A percentile compares a stretch with the other conserved stretches of the same genome.
These are phyloP conservation scores for Saccharomycopsis sp. DNA, from an alignment of 805 yeast genomes.

Conservation along the genomic window DNA sequence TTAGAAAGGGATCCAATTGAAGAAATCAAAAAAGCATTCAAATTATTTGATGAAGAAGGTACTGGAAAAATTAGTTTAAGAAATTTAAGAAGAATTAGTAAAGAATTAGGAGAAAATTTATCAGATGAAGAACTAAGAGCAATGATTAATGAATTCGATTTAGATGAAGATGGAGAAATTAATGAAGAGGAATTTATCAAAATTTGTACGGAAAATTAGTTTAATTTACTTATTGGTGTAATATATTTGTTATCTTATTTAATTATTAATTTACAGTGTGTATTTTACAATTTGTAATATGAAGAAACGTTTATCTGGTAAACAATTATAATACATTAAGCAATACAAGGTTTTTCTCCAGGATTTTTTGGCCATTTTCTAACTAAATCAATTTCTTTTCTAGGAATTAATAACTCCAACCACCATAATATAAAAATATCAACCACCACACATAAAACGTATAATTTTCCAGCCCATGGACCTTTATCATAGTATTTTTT, in stretches of 20 bases:
- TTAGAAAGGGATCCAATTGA: conserved; percentile 85
- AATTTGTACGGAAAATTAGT: conserved; percentile 64
- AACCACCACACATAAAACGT: conserved; percentile 68
- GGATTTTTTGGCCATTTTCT: conserved; percentile 60
- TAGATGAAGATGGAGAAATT: conserved; percentile 93
- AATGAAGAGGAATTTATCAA: conserved; percentile 85
- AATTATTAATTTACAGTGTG: too few relatives aligned
- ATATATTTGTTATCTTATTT: too few relatives aligned
- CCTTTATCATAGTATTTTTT: conserved; percentile 61
- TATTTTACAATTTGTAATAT: too few relatives aligned
- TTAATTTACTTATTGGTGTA: too few relatives aligned
- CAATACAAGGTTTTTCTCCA: conserved; percentile 2
- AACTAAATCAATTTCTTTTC: conserved; percentile 57
- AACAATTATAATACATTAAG: too few relatives aligned
- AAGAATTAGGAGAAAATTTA: conserved; percentile 84
- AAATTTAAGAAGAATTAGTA: conserved; percentile 79
- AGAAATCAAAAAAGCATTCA: conserved; percentile 84
- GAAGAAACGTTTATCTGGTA: too few relatives aligned
- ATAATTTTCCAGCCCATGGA: conserved; percentile 78
- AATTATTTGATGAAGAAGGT: conserved; percentile 75
- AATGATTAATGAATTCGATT: conserved; percentile 95
- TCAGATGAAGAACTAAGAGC: conserved; percentile 90
- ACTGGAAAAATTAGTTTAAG: conserved; percentile 80
- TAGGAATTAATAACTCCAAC: conserved; percentile 65
- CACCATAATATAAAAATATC: conserved; percentile 57